A percentile compares a stretch with the other conserved stretches of the same genome.
Conservation (phyloP, 495 filamentous ascomycete species). For the Annulohypoxylon nitens region DNA sequence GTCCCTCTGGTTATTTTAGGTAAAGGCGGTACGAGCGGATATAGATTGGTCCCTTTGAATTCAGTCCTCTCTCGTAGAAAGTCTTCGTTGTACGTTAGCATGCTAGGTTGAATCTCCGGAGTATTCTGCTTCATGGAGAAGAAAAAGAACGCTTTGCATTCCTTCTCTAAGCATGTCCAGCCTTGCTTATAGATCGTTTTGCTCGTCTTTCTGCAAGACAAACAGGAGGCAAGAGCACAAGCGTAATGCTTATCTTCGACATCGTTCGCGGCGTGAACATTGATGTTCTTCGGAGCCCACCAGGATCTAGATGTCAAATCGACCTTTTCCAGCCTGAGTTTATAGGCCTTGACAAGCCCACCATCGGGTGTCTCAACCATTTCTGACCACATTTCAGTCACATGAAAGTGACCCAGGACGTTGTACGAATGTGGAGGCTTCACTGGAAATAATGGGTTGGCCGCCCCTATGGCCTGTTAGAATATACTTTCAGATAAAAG, state of each 20-base stretch:
- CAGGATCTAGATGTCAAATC: conserved; percentile 71
- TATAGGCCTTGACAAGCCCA: conserved; percentile 60
- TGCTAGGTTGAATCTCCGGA: conserved; percentile 41
- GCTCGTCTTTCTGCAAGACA: conserved; percentile 42
- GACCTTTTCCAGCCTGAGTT: conserved; percentile 79
- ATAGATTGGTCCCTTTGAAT: conserved; percentile 42
- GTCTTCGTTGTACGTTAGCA: conserved; percentile 66
- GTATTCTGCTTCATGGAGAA: conserved; percentile 40
- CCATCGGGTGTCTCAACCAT: conserved; percentile 44
- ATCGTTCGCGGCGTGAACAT: conserved; percentile 21
- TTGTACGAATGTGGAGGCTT: conserved; percentile 73
- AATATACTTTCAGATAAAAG: not conserved
- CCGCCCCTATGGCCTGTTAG: conserved; percentile 59
- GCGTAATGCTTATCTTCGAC: conserved; percentile 27
- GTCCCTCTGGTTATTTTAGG: conserved; percentile 3
- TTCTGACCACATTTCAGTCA: conserved; percentile 81
- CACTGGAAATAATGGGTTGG: conserved; percentile 65
- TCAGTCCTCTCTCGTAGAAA: conserved; percentile 67
- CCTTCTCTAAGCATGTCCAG: conserved; percentile 77
- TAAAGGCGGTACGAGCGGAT: conserved; percentile 55
- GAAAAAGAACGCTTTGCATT: conserved; percentile 70
- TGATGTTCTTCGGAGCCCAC: conserved; percentile 66
- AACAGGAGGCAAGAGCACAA: conserved; percentile 39
- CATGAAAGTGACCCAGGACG: conserved; percentile 79
- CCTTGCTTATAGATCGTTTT: conserved; percentile 63